Conservation (phyloP, 1,284 basidiomycete species). For the Apiotrichum laibachii region DNA sequence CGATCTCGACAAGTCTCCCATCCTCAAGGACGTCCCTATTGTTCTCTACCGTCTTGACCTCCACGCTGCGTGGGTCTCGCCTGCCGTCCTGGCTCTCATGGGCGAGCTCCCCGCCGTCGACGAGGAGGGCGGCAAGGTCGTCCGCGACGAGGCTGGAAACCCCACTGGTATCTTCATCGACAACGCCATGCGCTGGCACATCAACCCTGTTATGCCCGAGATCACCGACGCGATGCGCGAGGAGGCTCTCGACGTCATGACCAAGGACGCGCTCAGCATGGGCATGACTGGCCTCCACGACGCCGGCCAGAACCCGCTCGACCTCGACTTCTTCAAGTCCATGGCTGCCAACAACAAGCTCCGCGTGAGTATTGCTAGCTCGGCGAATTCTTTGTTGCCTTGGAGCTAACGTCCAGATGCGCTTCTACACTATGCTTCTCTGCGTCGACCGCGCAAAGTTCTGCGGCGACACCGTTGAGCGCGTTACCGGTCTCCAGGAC, state of each 20-base stretch:
- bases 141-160: conserved; percentile 62
- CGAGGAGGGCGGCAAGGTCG: conserved; percentile 72
- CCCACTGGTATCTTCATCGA: conserved; percentile 65
- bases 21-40: conserved; percentile 66
- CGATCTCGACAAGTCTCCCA: conserved; percentile 63
- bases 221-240: conserved; percentile 62
- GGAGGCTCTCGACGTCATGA: conserved; percentile 63
- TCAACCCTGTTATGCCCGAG: conserved; percentile 56
- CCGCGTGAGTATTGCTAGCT: conserved; percentile 55
- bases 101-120: conserved; percentile 56
- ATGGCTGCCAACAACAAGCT: conserved; percentile 63
- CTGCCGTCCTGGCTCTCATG: conserved; percentile 61
- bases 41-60: conserved; percentile 71
- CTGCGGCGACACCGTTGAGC: conserved; percentile 64
- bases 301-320: conserved; percentile 59
- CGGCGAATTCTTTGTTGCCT: not conserved
- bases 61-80: conserved; percentile 81
- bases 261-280: conserved; percentile 65
- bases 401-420: conserved; percentile 54
- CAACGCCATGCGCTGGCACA: conserved; percentile 43
- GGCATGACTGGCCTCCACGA: conserved; percentile 84
- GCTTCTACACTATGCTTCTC: conserved; percentile 69
- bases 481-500: conserved; percentile 52
- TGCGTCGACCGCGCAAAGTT: conserved; percentile 59
- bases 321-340: conserved; percentile 67